Evolutionary conservation across 352 stramenopile genomes (phyloP).

Genomic region (Pythium pyrilobum): DNA sequence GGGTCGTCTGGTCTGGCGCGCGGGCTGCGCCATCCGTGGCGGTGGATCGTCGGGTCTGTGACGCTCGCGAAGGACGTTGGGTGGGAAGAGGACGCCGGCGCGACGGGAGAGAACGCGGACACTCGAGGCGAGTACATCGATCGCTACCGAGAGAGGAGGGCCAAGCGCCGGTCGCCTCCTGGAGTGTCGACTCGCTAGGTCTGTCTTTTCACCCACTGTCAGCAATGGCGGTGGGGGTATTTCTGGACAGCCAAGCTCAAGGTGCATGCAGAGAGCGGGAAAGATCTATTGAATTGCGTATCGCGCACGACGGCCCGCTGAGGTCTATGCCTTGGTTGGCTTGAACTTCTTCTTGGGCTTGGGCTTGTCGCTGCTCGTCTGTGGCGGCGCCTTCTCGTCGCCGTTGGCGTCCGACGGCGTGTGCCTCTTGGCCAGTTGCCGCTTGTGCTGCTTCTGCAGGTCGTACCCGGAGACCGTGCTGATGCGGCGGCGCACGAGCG

Average conservation of each 20-base stretch:
- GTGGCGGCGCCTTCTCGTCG: neutral
- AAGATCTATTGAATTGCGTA: too few relatives aligned
- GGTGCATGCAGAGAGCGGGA: too few relatives aligned
- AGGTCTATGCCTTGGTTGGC: neutral
- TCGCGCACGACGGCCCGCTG: too few relatives aligned
- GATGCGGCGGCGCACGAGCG: conserved; percentile 64
- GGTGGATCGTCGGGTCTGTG: conserved; percentile 55
- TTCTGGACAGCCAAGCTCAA: too few relatives aligned
- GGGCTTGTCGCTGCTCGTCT: neutral
- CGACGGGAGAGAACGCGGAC: neutral
- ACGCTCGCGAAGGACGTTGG: conserved; percentile 40
- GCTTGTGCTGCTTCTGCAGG: conserved; percentile 78
- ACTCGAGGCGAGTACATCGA: conserved; percentile 12
- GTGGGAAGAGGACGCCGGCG: neutral
- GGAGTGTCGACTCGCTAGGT: too few relatives aligned
- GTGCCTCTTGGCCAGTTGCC: conserved; percentile 31
- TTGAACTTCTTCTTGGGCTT: neutral
- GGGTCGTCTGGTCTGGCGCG: conserved; percentile 19
- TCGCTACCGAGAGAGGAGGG: too few relatives aligned
- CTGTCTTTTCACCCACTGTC: too few relatives aligned
- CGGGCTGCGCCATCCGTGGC: conserved; percentile 43
- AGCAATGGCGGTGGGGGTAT: too few relatives aligned
- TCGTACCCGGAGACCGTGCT: conserved; percentile 86
- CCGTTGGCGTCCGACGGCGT: neutral
- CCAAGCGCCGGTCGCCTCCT: too few relatives aligned